Evolutionary conservation across 768 basidiomycete genomes (phyloP).

Genomic region (Russula foetens): DNA sequence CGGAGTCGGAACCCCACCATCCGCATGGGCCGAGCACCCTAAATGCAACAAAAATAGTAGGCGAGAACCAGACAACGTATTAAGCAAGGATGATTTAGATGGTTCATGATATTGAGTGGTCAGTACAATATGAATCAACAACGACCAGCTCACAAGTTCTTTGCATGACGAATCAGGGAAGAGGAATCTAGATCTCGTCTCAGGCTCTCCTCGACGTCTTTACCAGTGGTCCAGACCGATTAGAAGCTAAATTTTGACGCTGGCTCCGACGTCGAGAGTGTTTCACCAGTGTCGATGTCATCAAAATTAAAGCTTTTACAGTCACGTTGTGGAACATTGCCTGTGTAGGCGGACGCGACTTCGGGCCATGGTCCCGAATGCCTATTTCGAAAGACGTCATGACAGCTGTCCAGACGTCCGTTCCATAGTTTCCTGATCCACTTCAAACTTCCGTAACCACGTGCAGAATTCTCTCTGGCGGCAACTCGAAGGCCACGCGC

Average conservation of each 20-base stretch:
- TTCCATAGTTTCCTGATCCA: slow-evolving; percentile 10
- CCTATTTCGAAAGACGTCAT: neutral
- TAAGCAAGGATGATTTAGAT: too few species aligned
- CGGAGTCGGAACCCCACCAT: too few species aligned
- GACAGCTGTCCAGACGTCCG: neutral
- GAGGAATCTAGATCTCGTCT: neutral
- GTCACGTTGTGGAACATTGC: neutral
- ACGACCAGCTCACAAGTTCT: neutral
- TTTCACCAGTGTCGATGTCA: slow-evolving; percentile 3
- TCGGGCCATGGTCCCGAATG: neutral
- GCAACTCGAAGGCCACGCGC: neutral
- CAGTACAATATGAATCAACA: neutral
- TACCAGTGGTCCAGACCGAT: slow-evolving; percentile 1
- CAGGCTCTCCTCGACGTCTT: neutral
- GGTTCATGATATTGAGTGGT: neutral
- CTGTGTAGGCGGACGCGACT: neutral
- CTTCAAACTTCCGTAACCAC: neutral
- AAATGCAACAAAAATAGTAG: neutral
- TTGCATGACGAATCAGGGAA: neutral
- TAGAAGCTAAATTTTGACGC: neutral
- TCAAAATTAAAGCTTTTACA: neutral
- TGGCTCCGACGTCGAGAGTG: neutral
- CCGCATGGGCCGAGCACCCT: too few species aligned
- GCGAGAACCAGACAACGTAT: too few species aligned
- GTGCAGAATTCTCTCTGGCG: neutral